Base-by-base conservation (phyloP, 2,329 filamentous ascomycete species). In the Salinomyces thailandicus region DNA sequence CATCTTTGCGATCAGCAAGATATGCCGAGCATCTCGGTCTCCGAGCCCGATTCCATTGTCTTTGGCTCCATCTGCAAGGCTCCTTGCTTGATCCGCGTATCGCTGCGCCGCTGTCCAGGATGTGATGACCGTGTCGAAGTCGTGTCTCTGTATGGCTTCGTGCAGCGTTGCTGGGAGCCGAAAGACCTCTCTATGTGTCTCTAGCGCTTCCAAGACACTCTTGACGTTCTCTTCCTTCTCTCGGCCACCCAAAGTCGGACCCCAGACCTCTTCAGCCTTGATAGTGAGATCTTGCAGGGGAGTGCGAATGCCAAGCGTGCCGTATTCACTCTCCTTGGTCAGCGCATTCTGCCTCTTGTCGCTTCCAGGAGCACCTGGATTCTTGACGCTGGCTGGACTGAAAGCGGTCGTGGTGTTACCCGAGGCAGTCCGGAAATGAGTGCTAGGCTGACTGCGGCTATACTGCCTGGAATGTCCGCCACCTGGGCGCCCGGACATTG, bases 241-340 rank as follows among this genome's bases (percentile, higher is more conserved):
- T 18, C 85, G 77, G 3, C 91, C 91, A 26, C 86, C 85, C 24
- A 98, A 62, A 1, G 91, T 89, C 2, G 91, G 91, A 0, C 91
- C 91, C 87, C 93, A 98, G 6, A 98, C 83, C 53, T 98, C 91
- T 59, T 96, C 86, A 0, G 89, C 91, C 60, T 95, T 95, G 42
- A 86, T 82, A 1, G 85, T 85, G 8, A 93, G 85, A 51, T 96
- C 91, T 7, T 91, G 70, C 37, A 98, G 67, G 13, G 91, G 89
- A 1, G 71, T 74, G 56, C 93, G 93, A 60, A 98, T 94, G 8
- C 85, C 86, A 54, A 81, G 68, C 5, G 93, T 79, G 35, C 86
- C 86, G 53, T 87, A 93, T 52, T 93, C 86, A 50, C 85, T 93
- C 62, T 95, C 89, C 60, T 94, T 94, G 26, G 81, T 73, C 31